Evolutionary conservation across 2,329 filamentous ascomycete genomes (phyloP), one percentile per base, ranked within the genome.

Genomic region (Verticillium longisporum): DNA sequence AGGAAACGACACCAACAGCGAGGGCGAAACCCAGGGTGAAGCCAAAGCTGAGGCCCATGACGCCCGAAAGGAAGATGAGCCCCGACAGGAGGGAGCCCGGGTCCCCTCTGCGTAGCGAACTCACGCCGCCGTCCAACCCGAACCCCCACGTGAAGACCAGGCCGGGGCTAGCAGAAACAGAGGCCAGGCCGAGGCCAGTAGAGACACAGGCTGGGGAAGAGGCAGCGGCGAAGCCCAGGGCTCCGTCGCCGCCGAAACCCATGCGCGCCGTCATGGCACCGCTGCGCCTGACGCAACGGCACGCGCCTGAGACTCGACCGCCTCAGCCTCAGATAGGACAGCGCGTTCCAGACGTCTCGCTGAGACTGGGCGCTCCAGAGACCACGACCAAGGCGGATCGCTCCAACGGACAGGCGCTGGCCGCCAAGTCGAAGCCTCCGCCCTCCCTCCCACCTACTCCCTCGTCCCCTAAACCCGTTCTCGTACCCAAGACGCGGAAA

Each of bases 41-140:
- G 55, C 63, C 67, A 3, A 68, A 65, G 53, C 54, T 68, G 61
- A 71, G 68, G 56, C 64, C 71, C 14, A 62, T 70, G 54, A 77
- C 73, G 10, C 72, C 75, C 3, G 68, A 73, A 14, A 69, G 70
- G 60, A 62, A 66, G 33, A 60, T 66, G 55, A 72, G 68, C 32
- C 71, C 71, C 5, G 55, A 37, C 26, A 21, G 26, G 7, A 36
- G 32, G 26, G 15, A 34, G 13, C 57, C 41, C 15, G 50, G 15
- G 11, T 59, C 41, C 11, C 41, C 41, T 10, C 13, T 36, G n/a
- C 18, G 41, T 33, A 58, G 37, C 41, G 55, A 55, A 13, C 36
- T 56, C 9, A 56, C 37, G 26, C 61, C 62, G 10, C 64, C 62
- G 57, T 33, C 67, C 32, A 73, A 69, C 38, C 67, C 66, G 15